A percentile compares a stretch with the other conserved stretches of the same genome.
Evolutionary conservation across 805 yeast species (phyloP).

Genomic region (Lipomyces yamanashiensis): DNA sequence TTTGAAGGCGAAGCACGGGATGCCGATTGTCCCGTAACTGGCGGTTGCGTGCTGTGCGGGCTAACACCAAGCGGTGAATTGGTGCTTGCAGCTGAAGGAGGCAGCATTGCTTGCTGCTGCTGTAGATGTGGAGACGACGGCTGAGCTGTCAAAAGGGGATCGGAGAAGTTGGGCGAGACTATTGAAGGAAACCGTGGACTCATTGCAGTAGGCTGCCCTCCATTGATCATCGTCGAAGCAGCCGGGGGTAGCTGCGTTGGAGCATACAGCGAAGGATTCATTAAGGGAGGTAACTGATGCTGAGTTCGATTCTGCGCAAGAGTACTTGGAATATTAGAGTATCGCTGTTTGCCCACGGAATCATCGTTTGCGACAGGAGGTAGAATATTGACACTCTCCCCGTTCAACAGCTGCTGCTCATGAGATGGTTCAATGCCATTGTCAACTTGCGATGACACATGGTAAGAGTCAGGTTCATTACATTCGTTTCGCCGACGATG

Average conservation of each 20-base stretch:
- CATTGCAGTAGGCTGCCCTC: background rate
- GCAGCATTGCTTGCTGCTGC: constrained; percentile 7
- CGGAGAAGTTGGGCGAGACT: background rate
- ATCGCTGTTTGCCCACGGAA: background rate
- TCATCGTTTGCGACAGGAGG: background rate
- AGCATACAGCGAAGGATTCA: background rate
- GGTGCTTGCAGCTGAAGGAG: constrained; percentile 3
- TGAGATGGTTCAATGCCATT: background rate
- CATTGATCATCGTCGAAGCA: background rate
- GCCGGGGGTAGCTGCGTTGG: background rate
- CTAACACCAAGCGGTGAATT: constrained; percentile 1
- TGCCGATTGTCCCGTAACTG: background rate
- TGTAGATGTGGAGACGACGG: background rate
- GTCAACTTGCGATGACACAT: background rate
- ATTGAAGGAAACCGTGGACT: constrained; percentile 1
- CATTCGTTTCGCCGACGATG: constrained; percentile 37
- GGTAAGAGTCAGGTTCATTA: constrained; percentile 1
- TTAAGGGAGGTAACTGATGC: background rate
- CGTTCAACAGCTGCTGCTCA: background rate
- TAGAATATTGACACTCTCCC: background rate
- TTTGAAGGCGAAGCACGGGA: constrained; percentile 14
- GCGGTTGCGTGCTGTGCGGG: background rate
- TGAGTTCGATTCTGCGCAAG: background rate
- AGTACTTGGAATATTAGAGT: background rate
- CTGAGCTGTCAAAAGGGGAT: background rate